phyloP scores from a whole-genome alignment of 2,329 filamentous ascomycete species.

The Alternaria brassicae region DNA sequence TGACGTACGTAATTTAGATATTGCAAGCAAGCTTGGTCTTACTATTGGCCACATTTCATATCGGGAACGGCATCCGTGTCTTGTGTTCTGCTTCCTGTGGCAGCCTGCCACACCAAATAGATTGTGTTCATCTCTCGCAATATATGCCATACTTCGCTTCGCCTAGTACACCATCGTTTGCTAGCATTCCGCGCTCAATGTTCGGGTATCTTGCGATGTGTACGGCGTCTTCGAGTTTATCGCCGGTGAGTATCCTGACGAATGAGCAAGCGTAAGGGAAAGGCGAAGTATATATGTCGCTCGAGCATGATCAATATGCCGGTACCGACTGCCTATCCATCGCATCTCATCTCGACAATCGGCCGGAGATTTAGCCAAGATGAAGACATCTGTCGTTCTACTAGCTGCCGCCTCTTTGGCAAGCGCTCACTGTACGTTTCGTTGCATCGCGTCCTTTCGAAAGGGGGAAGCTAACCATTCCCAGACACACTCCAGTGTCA shows the following conservation, averaged over 20 bases:
- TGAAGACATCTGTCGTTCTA: constrained; percentile 7
- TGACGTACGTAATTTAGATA: constrained; percentile 14
- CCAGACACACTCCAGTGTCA: constrained; percentile 18
- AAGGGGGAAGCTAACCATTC: neutral
- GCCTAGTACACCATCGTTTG: neutral
- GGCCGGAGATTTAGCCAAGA: neutral
- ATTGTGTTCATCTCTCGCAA: constrained; percentile 14
- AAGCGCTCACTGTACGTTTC: constrained; percentile 12
- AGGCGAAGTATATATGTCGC: constrained; percentile 1
- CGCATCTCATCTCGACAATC: neutral
- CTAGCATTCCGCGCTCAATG: neutral
- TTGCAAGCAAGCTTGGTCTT: neutral
- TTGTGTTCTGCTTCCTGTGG: constrained; percentile 1
- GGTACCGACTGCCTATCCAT: constrained; percentile 2
- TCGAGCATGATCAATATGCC: neutral
- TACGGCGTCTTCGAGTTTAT: neutral
- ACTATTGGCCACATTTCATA: constrained; percentile 5
- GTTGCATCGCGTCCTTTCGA: neutral
- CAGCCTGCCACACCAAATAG: neutral
- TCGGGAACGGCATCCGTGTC: constrained; percentile 9
- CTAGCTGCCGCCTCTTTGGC: constrained; percentile 9
- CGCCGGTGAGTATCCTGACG: neutral
- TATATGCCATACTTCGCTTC: constrained; percentile 7
- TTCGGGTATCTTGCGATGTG: neutral
- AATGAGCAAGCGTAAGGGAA: neutral